Base-by-base conservation (phyloP, 805 yeast genomes). In the Wickerhamiella brachini region DNA sequence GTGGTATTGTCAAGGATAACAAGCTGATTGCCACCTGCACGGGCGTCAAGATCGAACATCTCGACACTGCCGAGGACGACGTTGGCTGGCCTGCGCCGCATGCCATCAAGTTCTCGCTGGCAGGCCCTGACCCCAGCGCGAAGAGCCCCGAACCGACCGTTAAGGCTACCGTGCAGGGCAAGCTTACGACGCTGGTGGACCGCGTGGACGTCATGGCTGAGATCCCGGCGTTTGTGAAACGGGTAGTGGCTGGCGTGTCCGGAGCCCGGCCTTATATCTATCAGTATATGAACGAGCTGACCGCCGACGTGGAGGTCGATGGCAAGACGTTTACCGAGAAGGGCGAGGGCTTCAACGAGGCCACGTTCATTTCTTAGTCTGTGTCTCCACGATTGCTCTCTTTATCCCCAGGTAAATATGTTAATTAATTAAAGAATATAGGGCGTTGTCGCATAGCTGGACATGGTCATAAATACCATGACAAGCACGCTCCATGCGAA, bases 181-280 rank as follows among this genome's bases (percentile, higher is more conserved):
- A 73, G 21, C 74, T 90, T 58, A 65, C 65, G 17, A 71, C 74
- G 45, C 68, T 85, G 54, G 79, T 86, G 49, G 97, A 87, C 71
- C 80, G 97, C 65, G 89, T 93, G 53, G 98, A 93, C 68, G 97
- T 93, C 53, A 88, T 93, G 97, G 85, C 88, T 49, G 97, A 93
- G 70, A 82, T 93, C 53, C 98, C 98, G 24, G 81, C 79, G 56
- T 88, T 93, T 68, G 95, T 93, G 58, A 93, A 90, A 71, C 84
- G 81, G 60, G 84, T 93, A 53, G 97, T 86, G 45, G 80, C 89
- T 55, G 95, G 95, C 53, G 94, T 90, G 50, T 93, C 93, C 15
- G 98, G 97, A 48, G 82, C 97, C 24, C 85, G 83, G 65, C 98
- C 98, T n/a, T 90, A 78, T 71, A 90, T 93, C 62, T 93, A 89